Evolutionary conservation across 163 green algal species (phyloP).

Genomic region (Chlamydomonas reinhardtii): DNA sequence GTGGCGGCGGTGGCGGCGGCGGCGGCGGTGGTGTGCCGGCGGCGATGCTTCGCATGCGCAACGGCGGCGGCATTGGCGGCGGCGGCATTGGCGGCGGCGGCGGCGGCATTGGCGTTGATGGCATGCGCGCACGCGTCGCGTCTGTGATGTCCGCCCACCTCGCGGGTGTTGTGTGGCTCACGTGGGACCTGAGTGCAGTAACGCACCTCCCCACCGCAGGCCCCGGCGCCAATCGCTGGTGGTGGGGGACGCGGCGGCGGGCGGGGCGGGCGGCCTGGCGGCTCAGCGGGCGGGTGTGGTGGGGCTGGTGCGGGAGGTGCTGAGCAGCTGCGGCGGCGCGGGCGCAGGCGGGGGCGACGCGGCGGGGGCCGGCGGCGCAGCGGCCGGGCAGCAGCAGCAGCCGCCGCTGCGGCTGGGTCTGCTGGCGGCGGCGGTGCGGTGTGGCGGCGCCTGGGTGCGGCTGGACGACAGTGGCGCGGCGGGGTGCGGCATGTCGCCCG

Average conservation of each 20-base stretch:
- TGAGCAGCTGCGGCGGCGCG: neutral
- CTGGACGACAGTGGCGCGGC: constrained; percentile 11
- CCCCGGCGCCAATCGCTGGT: constrained; percentile 30
- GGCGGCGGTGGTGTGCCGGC: too few species aligned
- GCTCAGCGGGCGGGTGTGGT: neutral
- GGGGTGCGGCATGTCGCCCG: constrained; percentile 9
- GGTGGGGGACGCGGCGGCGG: neutral
- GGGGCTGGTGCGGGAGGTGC: neutral
- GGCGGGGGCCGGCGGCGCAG: neutral
- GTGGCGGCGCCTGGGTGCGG: constrained; percentile 16
- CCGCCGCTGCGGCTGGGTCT: neutral
- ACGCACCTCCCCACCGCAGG: neutral
- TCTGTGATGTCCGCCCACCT: too few species aligned
- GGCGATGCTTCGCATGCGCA: too few species aligned
- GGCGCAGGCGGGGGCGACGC: too few species aligned
- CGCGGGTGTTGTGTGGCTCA: too few species aligned
- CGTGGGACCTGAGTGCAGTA: too few species aligned
- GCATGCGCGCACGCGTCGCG: too few species aligned
- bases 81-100: too few species aligned
- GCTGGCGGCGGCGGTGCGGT: constrained; percentile 18
- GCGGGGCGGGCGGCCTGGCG: neutral
- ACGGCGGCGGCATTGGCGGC: too few species aligned
- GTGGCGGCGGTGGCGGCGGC: too few species aligned
- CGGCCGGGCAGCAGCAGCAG: neutral
- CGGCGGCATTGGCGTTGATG: too few species aligned